Percentiles rank a stretch among this genome's conserved stretches.
These are phyloP conservation scores for Taphrina betulina DNA, from an alignment of 1,139 yeast genomes.

Conservation along the genomic window DNA sequence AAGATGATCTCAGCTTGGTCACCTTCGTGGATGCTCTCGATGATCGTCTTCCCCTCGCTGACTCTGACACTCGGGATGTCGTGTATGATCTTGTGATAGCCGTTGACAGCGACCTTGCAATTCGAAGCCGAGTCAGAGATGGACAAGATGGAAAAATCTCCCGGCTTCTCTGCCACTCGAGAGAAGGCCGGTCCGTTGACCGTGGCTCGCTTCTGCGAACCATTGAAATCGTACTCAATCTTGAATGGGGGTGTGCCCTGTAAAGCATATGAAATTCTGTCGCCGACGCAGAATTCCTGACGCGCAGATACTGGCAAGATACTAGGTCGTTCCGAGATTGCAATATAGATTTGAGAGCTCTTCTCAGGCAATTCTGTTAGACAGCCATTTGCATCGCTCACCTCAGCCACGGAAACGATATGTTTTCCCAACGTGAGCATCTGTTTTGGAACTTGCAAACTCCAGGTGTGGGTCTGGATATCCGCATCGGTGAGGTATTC, in stretches of 20 bases:
- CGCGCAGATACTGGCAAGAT: conserved; percentile 51
- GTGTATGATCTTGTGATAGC: conserved; percentile 58
- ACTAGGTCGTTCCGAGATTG: conserved; percentile 74
- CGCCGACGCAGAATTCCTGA: conserved; percentile 82
- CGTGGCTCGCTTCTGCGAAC: conserved; percentile 57
- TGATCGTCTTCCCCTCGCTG: conserved; percentile 69
- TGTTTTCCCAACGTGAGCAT: conserved; percentile 58
- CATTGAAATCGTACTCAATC: conserved; percentile 71
- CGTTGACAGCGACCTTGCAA: conserved; percentile 63
- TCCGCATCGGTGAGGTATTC: conserved; percentile 47
- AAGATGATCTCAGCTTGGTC: conserved; percentile 52
- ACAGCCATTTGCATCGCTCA: conserved; percentile 75
- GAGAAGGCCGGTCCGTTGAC: conserved; percentile 58
- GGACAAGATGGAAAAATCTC: conserved; percentile 64
- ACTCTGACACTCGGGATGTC: conserved; percentile 90
- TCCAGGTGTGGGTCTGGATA: conserved; percentile 44
- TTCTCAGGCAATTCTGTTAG: conserved; percentile 2
- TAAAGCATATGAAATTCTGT: conserved; percentile 71
- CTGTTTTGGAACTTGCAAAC: conserved; percentile 47
- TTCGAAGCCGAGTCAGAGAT: conserved; percentile 73
- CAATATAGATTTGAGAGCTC: conserved; percentile 48
- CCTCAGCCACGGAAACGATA: conserved; percentile 55
- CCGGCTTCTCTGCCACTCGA: conserved; percentile 79
- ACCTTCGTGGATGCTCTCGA: conserved; percentile 86
- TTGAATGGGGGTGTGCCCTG: conserved; percentile 79